These are phyloP conservation scores for Yamadazyma dendronema DNA, from an alignment of 1,139 yeast species.

Conservation along the genomic window DNA sequence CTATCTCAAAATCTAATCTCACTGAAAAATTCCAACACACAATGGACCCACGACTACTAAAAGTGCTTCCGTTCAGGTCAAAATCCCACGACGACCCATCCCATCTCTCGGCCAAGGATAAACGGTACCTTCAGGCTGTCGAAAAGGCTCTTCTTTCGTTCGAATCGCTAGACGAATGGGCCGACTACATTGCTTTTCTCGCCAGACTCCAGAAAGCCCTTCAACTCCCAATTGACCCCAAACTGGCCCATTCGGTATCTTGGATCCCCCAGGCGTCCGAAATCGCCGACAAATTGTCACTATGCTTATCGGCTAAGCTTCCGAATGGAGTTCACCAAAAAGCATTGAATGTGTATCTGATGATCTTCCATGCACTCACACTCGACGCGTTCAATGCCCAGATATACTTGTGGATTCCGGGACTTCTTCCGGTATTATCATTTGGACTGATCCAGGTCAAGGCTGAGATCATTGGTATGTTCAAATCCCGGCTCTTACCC, in stretches of 20 bases:
- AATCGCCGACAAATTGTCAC: slow-evolving; percentile 50
- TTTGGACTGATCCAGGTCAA: slow-evolving; percentile 88
- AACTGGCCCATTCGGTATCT: slow-evolving; percentile 40
- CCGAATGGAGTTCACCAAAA: slow-evolving; percentile 97
- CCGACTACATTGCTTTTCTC: slow-evolving; percentile 92
- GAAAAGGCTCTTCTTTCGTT: slow-evolving; percentile 77
- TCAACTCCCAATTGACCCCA: slow-evolving; percentile 30
- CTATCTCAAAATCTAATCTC: not conserved
- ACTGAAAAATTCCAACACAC: not conserved
- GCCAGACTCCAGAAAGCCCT: slow-evolving; percentile 75
- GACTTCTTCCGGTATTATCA: slow-evolving; percentile 78
- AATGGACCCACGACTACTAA: slow-evolving; percentile 9
- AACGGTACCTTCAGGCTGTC: slow-evolving; percentile 61
- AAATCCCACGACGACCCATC: slow-evolving; percentile 5
- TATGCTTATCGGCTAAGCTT: slow-evolving; percentile 72
- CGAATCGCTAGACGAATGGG: slow-evolving; percentile 93
- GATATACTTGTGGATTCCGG: slow-evolving; percentile 80
- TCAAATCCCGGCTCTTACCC: slow-evolving; percentile 50
- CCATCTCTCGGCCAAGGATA: slow-evolving; percentile 21
- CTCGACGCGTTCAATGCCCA: slow-evolving; percentile 48
- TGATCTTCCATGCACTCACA: slow-evolving; percentile 64
- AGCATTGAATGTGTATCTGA: slow-evolving; percentile 72
- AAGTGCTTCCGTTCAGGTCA: slow-evolving; percentile 10
- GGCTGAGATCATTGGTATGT: slow-evolving; percentile 65
- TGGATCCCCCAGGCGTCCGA: slow-evolving; percentile 40